Conservation (phyloP, 2,329 filamentous ascomycete species). For the Stagonosporopsis vannaccii region DNA sequence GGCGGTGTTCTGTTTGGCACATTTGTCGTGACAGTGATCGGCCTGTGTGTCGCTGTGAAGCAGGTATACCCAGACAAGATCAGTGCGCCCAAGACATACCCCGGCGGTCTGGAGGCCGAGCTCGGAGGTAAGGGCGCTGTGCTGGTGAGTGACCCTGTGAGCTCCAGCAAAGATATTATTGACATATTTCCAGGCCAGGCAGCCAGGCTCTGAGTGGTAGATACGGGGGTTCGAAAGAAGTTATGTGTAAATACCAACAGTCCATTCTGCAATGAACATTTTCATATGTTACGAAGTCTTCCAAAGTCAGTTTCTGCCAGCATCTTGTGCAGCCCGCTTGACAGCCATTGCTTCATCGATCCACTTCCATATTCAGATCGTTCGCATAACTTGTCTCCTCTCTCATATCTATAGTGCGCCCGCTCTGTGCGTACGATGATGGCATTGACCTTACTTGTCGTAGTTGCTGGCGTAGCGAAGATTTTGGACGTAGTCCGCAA, state of each 20-base stretch:
- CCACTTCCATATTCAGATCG: too few relatives aligned
- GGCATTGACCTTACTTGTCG: too few relatives aligned
- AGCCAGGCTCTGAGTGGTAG: constrained; percentile 32
- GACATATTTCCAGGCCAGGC: constrained; percentile 28
- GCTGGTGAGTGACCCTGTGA: constrained; percentile 39
- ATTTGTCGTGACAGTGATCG: constrained; percentile 53
- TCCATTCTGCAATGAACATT: constrained; percentile 6
- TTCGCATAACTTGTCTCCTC: too few relatives aligned
- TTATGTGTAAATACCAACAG: constrained; percentile 21
- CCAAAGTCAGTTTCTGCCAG: not conserved
- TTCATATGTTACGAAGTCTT: not conserved
- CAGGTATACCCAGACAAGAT: constrained; percentile 57
- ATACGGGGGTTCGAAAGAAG: not conserved
- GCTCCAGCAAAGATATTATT: not conserved
- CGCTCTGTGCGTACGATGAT: too few relatives aligned
- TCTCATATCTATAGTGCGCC: too few relatives aligned
- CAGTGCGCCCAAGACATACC: constrained; percentile 55
- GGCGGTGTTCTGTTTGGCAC: constrained; percentile 65
- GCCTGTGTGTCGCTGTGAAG: constrained; percentile 50
- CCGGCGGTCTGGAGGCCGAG: constrained; percentile 57
- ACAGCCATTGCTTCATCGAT: too few relatives aligned
- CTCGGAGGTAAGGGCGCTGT: constrained; percentile 56
- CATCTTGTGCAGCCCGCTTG: not conserved
- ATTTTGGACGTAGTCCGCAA: too few relatives aligned
- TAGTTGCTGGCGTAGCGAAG: too few relatives aligned